Evolutionary conservation across 225 moss, liverwort and hornwort species (phyloP), one percentile per base, ranked within the genome.

Genomic region (Polytrichum commune): DNA sequence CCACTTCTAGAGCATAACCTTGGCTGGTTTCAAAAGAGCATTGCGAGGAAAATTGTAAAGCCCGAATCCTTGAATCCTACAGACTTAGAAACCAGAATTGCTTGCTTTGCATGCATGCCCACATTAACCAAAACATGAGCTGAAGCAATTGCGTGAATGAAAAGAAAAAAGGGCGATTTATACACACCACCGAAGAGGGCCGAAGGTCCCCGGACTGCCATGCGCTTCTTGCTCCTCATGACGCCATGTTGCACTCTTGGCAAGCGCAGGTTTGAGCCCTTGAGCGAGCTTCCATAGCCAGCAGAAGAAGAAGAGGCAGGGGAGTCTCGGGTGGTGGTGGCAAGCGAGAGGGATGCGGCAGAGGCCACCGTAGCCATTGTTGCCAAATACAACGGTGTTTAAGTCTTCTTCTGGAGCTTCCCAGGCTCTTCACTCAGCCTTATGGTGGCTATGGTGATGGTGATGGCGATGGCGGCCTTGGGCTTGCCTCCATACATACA

Each of bases 151-250:
- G 18, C 5, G 33, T 33, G 24, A 66, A n/a, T 32, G 33, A 2
- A 23, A 9, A 19, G 46, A 46, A 13, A 10, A 30, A 46, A 46
- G 16, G 46, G 13, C 13, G 13, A 46, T 46, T 46, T 16, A 16
- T 4, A 68, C 80, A 77, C 71, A 83, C 83, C 86, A 56, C 80
- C 66, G 38, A 86, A 86, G 54, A 80, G 73, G 29, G 86, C 86
- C 58, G 29, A 67, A 9, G 86, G 80, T 10, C 71, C 70, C 32
- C 29, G 65, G 1, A 73, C 57, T 13, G 27, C 29, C 27, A 60
- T 70, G 54, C 46, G 35, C 26, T 67, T 62, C 66, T 16, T 19
- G 58, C 66, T n/a, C 27, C 68, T 72, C 20, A 74, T 63, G 57
- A 23, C 55, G 29, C 77, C 73, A 70, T 73, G 73, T 64, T 62